Base-by-base conservation (phyloP, 176 grass and related monocot species). In the Leersia perrieri region DNA sequence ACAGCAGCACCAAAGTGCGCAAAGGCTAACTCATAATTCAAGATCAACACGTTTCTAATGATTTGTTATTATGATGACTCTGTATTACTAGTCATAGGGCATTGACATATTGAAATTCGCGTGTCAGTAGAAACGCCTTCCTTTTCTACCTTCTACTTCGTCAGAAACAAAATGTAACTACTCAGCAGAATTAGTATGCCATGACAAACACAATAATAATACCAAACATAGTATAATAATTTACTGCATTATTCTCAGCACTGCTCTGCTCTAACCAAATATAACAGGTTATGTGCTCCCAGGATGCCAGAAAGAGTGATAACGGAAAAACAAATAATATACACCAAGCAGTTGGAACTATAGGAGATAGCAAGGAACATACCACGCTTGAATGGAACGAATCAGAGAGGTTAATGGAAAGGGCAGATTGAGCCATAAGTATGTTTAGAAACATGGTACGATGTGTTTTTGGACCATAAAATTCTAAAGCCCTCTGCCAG, bases 391-490 rank as follows among this genome's bases (percentile, higher is more conserved):
- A 91, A 72, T 89, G 88, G 77, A 93, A 95, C 18, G 84, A 87
- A 68, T 41, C 70, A 44, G 75, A 89, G 28, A 98, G 77, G 69
- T 78, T 87, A 70, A 80, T 74, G 60, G 70, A 84, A 78, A 99
- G 84, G 74, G 86, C 60, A 65, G 92, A 95, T 63, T 88, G 90
- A 0, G 94, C 92, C 96, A 93, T 89, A 67, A 99, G 78, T 32
- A 95, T 95, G 74, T 91, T 99, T 62, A 99, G 75, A 73, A 93
- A 95, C 96, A 99, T 99, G 78, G 72, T 83, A 76, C 90, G 72
- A 86, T 99, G 91, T 29, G 86, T 95, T 80, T 93, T 95, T 1
- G 92, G 90, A 69, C 92, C 87, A 86, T 99, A 99, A 78, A 93
- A 95, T 72, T 91, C 86, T 68, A 87, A 83, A 35, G 92, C 82